A percentile compares a stretch with the other conserved stretches of the same genome.
Conservation (phyloP, 495 filamentous ascomycete species). For the Recurvomyces mirabilis region DNA sequence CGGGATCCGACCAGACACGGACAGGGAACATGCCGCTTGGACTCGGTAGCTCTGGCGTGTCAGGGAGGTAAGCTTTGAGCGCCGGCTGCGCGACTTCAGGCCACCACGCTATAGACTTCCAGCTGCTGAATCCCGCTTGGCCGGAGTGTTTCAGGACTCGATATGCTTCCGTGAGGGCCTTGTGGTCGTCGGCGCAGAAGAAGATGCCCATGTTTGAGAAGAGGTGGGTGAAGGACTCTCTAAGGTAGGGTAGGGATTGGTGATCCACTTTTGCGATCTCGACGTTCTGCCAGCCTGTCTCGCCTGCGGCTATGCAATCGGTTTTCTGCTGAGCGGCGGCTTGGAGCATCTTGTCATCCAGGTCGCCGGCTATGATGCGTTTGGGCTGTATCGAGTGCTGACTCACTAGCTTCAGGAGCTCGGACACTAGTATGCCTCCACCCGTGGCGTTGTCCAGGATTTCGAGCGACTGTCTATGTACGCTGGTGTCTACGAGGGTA, state of each 20-base stretch:
- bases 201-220: conserved; percentile 64
- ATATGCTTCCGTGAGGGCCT: not conserved
- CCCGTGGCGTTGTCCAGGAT: conserved; percentile 9
- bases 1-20: conserved; percentile 4
- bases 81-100: conserved; percentile 4
- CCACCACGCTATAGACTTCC: conserved; percentile 12
- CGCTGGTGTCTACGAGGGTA: not conserved
- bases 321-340: too few relatives aligned
- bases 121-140: conserved; percentile 2
- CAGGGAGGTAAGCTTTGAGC: conserved; percentile 1
- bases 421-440: conserved; percentile 1
- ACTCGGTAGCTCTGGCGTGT: conserved; percentile 1
- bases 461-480: not conserved
- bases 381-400: not conserved
- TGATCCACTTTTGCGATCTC: conserved; percentile 9
- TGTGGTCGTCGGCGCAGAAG: conserved; percentile 21
- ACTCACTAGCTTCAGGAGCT: not conserved
- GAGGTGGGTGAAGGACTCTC: conserved; percentile 38
- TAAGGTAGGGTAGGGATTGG: not conserved
- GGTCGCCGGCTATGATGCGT: conserved; percentile 4
- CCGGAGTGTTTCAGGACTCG: not conserved
- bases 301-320: too few relatives aligned
- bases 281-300: conserved; percentile 5
- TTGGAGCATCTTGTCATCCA: conserved; percentile 8
- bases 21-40: conserved; percentile 1